Base-by-base conservation (phyloP, 2,329 filamentous ascomycete species). In the Trichoderma pleuroti region DNA sequence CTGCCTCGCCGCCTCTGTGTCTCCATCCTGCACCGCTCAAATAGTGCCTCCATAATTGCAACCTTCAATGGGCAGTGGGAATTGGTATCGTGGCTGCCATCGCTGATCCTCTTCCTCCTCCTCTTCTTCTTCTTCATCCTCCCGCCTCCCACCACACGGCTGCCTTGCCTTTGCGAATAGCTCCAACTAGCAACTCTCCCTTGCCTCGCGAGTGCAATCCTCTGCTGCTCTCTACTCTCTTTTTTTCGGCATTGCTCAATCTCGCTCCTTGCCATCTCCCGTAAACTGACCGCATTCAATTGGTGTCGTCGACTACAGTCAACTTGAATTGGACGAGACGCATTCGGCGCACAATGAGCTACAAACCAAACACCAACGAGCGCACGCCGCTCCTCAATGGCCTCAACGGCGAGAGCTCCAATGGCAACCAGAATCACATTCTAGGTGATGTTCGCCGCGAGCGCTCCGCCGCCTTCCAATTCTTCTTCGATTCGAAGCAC, bases 401-500 rank as follows among this genome's bases (percentile, higher is more conserved):
- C 75, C 77, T 85, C 71, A 81, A 81, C 71, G 78, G 79, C 75
- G 78, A 78, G 67, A 71, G 76, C 70, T 73, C 73, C 57, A 59
- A 60, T 49, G 70, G 70, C 57, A 34, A 4, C 30, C 52, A 52
- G n/a, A 57, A 72, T 54, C 74, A 76, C 46, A 74, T 72, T 72
- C 61, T 75, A n/a, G 39, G 39, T 68, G 32, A 72, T 72, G 52
- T 71, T 74, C 59, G 73, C 71, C 72, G 49, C 67, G 76, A 76
- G 12, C 70, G 74, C 61, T 75, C 72, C 36, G 68, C 68, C 59
- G 74, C 76, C 73, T 75, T 75, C 64, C 75, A 78, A 21, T 86
- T 89, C 76, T 82, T 90, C 73, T 82, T 87, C 75, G 82, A 87
- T 73, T 76, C 79, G 60, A 81, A 80, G 28, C 78, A 82, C 72